Percentiles rank a stretch among this genome's conserved stretches.
phyloP scores from a whole-genome alignment of 2,329 filamentous ascomycete genomes.

The Sporothrix inflata region DNA sequence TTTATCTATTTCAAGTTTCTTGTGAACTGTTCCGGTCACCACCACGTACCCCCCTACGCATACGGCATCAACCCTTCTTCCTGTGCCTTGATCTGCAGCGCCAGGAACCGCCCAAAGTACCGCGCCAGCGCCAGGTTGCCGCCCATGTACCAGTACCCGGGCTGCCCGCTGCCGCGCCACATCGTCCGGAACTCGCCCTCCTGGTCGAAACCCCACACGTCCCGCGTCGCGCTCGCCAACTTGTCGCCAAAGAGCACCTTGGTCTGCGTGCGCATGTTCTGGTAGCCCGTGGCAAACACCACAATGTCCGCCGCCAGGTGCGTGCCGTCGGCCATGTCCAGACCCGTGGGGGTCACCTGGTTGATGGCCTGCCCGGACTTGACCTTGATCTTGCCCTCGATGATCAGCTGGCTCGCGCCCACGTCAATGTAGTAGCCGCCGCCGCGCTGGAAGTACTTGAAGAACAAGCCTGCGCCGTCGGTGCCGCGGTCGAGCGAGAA shows the following conservation, averaged over 20 bases:
- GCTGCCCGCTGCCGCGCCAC: conserved; percentile 64
- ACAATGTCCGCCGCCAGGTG: conserved; percentile 59
- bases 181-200: conserved; percentile 60
- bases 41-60: neutral
- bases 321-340: conserved; percentile 53
- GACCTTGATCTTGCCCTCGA: conserved; percentile 60
- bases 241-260: conserved; percentile 63
- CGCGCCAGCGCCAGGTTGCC: conserved; percentile 66
- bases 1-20: neutral
- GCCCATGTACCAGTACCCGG: conserved; percentile 68
- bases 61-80: conserved; percentile 30
- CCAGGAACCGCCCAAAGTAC: conserved; percentile 59
- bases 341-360: conserved; percentile 47
- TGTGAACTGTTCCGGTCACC: neutral
- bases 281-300: conserved; percentile 60
- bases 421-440: conserved; percentile 65
- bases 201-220: conserved; percentile 64
- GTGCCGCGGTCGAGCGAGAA: conserved; percentile 62
- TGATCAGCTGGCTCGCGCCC: conserved; percentile 56
- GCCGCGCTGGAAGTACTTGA: conserved; percentile 64
- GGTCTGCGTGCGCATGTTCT: conserved; percentile 68
- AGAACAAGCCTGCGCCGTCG: conserved; percentile 56
- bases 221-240: conserved; percentile 59
- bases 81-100: conserved; percentile 55
- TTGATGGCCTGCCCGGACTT: conserved; percentile 54